These are phyloP conservation scores for grape (Vitis vinifera) DNA, from an alignment of 164 flowering plant species.

Conservation along the genomic window DNA sequence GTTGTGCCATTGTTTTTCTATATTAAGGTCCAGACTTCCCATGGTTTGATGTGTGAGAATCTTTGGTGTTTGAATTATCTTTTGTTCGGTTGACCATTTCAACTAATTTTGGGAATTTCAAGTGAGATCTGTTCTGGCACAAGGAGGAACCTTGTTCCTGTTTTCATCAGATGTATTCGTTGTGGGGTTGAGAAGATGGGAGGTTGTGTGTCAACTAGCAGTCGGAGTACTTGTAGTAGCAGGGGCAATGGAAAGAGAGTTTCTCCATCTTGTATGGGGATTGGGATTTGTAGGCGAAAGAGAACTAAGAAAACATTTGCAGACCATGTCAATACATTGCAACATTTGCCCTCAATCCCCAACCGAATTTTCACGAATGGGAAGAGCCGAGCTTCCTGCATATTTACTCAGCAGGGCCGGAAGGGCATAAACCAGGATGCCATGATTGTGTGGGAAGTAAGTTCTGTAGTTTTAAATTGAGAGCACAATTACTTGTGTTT, in stretches of 20 bases:
- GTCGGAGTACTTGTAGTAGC: conserved; percentile 32
- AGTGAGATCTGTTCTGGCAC: conserved; percentile 25
- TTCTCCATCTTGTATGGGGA: conserved; percentile 36
- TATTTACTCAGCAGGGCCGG: conserved; percentile 93
- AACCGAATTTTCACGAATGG: conserved; percentile 77
- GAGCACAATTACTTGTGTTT: background rate
- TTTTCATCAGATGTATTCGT: conserved; percentile 26
- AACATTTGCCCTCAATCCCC: conserved; percentile 63
- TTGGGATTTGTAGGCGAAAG: conserved; percentile 36
- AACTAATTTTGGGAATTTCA: conserved; percentile 8
- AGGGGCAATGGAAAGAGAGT: conserved; percentile 36
- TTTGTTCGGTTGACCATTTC: conserved; percentile 26
- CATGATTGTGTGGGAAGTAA: conserved; percentile 94
- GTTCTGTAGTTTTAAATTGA: conserved; percentile 14
- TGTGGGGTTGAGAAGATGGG: conserved; percentile 57
- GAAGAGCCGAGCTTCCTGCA: conserved; percentile 67
- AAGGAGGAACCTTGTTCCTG: conserved; percentile 15
- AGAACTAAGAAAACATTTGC: conserved; percentile 50
- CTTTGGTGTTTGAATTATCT: conserved; percentile 24
- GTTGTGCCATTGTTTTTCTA: conserved; percentile 10
- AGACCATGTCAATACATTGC: conserved; percentile 47
- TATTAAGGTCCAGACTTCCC: conserved; percentile 13
- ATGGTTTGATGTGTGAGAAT: conserved; percentile 25
- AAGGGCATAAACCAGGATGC: conserved; percentile 97
- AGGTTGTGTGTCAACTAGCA: conserved; percentile 65